Conservation (phyloP, 2,329 filamentous ascomycete species). For the Talaromyces sp. region DNA sequence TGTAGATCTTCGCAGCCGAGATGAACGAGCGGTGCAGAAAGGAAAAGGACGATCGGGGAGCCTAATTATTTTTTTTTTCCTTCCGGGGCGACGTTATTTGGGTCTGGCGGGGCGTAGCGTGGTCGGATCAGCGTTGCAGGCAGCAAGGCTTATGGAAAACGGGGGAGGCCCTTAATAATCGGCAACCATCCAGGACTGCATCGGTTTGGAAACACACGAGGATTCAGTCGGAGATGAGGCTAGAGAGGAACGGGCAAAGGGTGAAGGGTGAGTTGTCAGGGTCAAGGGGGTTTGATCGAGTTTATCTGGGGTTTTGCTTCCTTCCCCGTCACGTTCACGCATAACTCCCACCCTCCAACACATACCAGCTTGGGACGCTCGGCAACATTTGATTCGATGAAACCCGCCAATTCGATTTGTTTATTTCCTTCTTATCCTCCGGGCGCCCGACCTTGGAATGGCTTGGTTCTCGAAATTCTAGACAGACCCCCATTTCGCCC, state of each 20-base stretch:
- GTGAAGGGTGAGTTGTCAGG: too few relatives aligned
- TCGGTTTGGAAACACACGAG: background rate
- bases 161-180: background rate
- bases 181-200: background rate
- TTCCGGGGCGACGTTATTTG: background rate
- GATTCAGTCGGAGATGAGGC: background rate
- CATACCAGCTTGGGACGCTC: too few relatives aligned
- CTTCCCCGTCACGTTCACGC: too few relatives aligned
- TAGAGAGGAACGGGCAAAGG: background rate
- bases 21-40: slow-evolving; percentile 1
- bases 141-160: slow-evolving; percentile 1
- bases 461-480: slow-evolving; percentile 8
- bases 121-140: slow-evolving; percentile 3
- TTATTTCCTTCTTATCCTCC: background rate
- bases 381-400: too few relatives aligned
- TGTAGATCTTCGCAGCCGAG: background rate
- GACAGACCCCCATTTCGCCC: background rate
- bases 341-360: background rate
- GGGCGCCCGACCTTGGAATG: background rate
- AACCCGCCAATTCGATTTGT: background rate
- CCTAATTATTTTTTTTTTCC: background rate
- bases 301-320: too few relatives aligned
- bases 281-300: too few relatives aligned
- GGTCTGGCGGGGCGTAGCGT: slow-evolving; percentile 4
- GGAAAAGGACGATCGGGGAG: background rate